Conservation (phyloP, 1,139 yeast genomes). For the Candida tropicalis region DNA sequence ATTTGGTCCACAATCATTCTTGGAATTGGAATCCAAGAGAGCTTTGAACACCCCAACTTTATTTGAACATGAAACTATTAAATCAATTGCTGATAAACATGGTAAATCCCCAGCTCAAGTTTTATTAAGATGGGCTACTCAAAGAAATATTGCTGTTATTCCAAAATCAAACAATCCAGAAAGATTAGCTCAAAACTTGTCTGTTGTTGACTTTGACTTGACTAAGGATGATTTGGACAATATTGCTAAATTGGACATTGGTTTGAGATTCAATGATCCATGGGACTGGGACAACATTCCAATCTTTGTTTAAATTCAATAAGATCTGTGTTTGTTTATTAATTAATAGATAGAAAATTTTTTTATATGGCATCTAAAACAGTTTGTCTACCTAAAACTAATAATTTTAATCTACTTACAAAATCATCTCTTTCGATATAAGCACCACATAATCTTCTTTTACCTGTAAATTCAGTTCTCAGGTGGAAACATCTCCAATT, state of each 20-base stretch:
- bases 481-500: slow-evolving; percentile 81
- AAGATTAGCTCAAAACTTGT: slow-evolving; percentile 60
- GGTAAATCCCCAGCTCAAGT: slow-evolving; percentile 61
- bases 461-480: slow-evolving; percentile 69
- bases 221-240: slow-evolving; percentile 53
- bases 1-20: slow-evolving; percentile 73
- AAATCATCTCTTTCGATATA: slow-evolving; percentile 69
- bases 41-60: slow-evolving; percentile 58
- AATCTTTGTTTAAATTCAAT: slow-evolving; percentile 43
- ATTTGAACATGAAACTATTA: slow-evolving; percentile 56
- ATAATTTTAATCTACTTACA: slow-evolving; percentile 32
- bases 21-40: slow-evolving; percentile 57
- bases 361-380: slow-evolving; percentile 39
- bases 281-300: slow-evolving; percentile 71
- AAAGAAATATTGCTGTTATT: slow-evolving; percentile 69
- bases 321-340: background rate
- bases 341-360: too few species aligned
- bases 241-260: slow-evolving; percentile 61
- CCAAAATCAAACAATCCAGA: slow-evolving; percentile 72
- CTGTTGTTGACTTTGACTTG: slow-evolving; percentile 56
- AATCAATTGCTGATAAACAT: slow-evolving; percentile 15
- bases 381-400: slow-evolving; percentile 54
- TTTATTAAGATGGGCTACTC: slow-evolving; percentile 80
- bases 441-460: slow-evolving; percentile 77
- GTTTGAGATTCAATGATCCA: slow-evolving; percentile 85